A percentile compares a stretch with the other conserved stretches of the same genome.
Conservation (phyloP, 768 basidiomycete species). For the Cyclocybe aegerita region DNA sequence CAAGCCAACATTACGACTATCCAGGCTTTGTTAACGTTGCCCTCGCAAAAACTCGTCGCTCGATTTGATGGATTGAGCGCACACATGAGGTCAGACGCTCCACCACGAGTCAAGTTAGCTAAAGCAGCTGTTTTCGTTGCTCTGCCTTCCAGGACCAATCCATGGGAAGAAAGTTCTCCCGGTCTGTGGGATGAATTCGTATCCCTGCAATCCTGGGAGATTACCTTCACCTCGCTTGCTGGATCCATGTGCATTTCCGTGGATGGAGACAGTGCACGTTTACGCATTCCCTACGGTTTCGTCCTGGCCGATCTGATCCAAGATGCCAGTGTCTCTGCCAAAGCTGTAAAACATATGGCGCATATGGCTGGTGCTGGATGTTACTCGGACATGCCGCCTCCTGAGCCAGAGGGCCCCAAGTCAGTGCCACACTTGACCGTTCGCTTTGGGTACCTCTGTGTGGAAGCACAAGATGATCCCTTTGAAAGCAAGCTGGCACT, state of each 20-base stretch:
- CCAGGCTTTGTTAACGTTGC: constrained; percentile 48
- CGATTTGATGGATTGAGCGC: constrained; percentile 41
- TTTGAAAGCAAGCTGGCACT: constrained; percentile 77
- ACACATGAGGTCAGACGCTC: constrained; percentile 18
- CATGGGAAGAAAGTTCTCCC: constrained; percentile 28
- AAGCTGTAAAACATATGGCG: constrained; percentile 70
- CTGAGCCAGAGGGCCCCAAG: constrained; percentile 74
- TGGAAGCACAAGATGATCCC: constrained; percentile 83
- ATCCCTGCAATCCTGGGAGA: constrained; percentile 53
- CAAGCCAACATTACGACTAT: constrained; percentile 30
- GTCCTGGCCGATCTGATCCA: constrained; percentile 74
- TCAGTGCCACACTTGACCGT: constrained; percentile 61
- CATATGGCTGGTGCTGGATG: constrained; percentile 51
- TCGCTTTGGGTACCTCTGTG: constrained; percentile 55
- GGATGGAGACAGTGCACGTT: constrained; percentile 59
- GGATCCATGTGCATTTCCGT: constrained; percentile 44
- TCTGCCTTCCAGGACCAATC: constrained; percentile 36
- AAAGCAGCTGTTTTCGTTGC: constrained; percentile 59
- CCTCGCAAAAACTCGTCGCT: constrained; percentile 45
- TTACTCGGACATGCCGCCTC: constrained; percentile 56
- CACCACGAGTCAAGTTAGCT: constrained; percentile 35
- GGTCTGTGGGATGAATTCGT: constrained; percentile 77
- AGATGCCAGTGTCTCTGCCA: constrained; percentile 65
- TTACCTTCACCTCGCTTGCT: constrained; percentile 30
- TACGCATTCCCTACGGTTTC: constrained; percentile 83